A percentile compares a stretch with the other conserved stretches of the same genome.
Conservation (phyloP, 257 asterid genomes). For the Fraxinus quadrangulata region DNA sequence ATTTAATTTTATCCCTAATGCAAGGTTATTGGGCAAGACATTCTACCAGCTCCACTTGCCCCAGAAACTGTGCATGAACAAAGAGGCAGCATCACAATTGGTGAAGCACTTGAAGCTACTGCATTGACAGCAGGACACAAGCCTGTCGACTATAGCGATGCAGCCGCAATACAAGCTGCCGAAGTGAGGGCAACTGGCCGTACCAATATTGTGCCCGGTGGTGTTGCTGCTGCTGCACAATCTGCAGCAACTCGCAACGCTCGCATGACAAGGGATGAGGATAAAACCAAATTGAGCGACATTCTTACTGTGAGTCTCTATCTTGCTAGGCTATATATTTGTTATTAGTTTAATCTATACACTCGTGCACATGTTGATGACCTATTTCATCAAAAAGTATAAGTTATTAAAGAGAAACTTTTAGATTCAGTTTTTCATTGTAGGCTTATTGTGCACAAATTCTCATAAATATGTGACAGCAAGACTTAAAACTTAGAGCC, state of each 20-base stretch:
- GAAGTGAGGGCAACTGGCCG: slow-evolving; percentile 98
- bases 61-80: slow-evolving; percentile 33
- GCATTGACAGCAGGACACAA: slow-evolving; percentile 81
- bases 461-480: background rate
- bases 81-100: slow-evolving; percentile 72
- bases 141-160: slow-evolving; percentile 90
- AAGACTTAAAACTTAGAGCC: background rate
- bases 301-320: slow-evolving; percentile 54
- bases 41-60: slow-evolving; percentile 21
- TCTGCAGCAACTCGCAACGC: slow-evolving; percentile 99
- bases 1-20: background rate
- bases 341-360: background rate
- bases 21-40: slow-evolving; percentile 35
- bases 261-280: slow-evolving; percentile 67
- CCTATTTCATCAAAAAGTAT: background rate
- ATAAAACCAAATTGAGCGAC: slow-evolving; percentile 81
- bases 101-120: slow-evolving; percentile 96
- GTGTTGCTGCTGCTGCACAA: slow-evolving; percentile 97
- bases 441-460: background rate
- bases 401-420: background rate
- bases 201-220: slow-evolving; percentile 88
- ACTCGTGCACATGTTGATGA: background rate
- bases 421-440: no score
- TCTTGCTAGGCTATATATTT: background rate
- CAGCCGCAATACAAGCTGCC: slow-evolving; percentile 97